A percentile compares a stretch with the other conserved stretches of the same genome.
These are phyloP conservation scores for Haplosporangium sp. DNA, from an alignment of 371 early-diverging fungal genomes.

Conservation along the genomic window DNA sequence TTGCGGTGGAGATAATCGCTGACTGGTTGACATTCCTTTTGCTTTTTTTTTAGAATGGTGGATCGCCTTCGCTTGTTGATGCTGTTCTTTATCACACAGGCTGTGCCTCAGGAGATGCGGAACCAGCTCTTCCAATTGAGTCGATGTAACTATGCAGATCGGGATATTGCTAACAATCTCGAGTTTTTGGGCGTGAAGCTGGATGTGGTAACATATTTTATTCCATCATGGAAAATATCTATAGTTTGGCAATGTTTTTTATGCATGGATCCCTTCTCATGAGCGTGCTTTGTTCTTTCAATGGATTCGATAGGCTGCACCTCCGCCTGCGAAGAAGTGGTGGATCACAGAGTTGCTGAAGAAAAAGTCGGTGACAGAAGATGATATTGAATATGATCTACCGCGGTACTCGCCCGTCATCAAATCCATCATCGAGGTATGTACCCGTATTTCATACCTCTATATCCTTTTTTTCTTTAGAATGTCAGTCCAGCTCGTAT, in stretches of 20 bases:
- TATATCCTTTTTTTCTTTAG: neutral
- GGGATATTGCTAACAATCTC: slow-evolving; percentile 85
- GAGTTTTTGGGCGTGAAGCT: slow-evolving; percentile 76
- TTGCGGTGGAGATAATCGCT: neutral
- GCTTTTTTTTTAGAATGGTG: slow-evolving; percentile 51
- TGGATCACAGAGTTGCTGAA: slow-evolving; percentile 43
- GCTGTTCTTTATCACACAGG: slow-evolving; percentile 82
- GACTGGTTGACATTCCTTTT: neutral
- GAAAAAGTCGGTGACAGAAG: slow-evolving; percentile 62
- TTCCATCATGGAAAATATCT: neutral
- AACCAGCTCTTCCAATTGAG: slow-evolving; percentile 53
- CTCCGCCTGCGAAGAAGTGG: slow-evolving; percentile 51
- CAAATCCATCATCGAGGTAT: slow-evolving; percentile 58
- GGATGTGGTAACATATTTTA: slow-evolving; percentile 32
- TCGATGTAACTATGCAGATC: slow-evolving; percentile 63
- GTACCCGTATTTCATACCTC: neutral
- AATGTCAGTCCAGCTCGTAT: neutral
- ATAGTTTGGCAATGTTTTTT: neutral
- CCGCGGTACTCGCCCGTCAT: slow-evolving; percentile 78
- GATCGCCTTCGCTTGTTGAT: slow-evolving; percentile 91
- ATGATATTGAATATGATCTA: slow-evolving; percentile 74
- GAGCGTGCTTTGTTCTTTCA: neutral
- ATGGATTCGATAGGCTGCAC: slow-evolving; percentile 31
- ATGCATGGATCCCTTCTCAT: neutral
- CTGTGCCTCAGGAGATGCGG: slow-evolving; percentile 66